These are phyloP conservation scores for Myrica gale DNA, from an alignment of 306 rosid genomes.

Conservation along the genomic window DNA sequence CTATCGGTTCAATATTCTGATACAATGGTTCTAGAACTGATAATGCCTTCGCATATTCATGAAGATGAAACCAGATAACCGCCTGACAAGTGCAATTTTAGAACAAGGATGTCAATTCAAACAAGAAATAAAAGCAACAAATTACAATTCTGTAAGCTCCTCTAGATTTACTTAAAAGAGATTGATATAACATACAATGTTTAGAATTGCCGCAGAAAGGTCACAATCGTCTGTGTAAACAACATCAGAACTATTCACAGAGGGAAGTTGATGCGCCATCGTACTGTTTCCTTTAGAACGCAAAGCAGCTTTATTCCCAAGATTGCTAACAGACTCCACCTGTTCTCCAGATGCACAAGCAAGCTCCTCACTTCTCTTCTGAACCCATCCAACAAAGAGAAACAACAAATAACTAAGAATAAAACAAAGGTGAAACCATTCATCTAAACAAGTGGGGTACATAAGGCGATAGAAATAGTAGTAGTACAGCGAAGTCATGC, in stretches of 20 bases:
- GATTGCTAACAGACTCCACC: slow-evolving; percentile 48
- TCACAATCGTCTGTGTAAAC: slow-evolving; percentile 77
- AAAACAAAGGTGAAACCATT: slow-evolving; percentile 16
- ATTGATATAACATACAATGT: slow-evolving; percentile 45
- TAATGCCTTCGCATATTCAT: slow-evolving; percentile 71
- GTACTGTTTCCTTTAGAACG: slow-evolving; percentile 69
- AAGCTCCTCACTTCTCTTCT: slow-evolving; percentile 73
- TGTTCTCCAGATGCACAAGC: slow-evolving; percentile 68
- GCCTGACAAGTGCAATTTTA: slow-evolving; percentile 50
- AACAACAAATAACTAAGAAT: slow-evolving; percentile 30
- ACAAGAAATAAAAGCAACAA: slow-evolving; percentile 12
- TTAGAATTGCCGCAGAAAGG: slow-evolving; percentile 61
- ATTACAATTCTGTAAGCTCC: neutral
- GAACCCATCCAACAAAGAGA: slow-evolving; percentile 34
- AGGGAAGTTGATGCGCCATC: slow-evolving; percentile 44
- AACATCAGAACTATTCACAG: slow-evolving; percentile 42
- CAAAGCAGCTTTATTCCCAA: slow-evolving; percentile 55
- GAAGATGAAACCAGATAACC: slow-evolving; percentile 88
- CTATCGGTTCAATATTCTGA: slow-evolving; percentile 90
- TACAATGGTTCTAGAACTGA: slow-evolving; percentile 84
- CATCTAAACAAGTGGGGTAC: slow-evolving; percentile 8
- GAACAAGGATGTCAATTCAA: slow-evolving; percentile 9
- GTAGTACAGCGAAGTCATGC: neutral
- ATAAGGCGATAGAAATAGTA: neutral
- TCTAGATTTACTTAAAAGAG: neutral